Base-by-base conservation (phyloP, 768 basidiomycete genomes). In the Macrolepiota fuliginosa region DNA sequence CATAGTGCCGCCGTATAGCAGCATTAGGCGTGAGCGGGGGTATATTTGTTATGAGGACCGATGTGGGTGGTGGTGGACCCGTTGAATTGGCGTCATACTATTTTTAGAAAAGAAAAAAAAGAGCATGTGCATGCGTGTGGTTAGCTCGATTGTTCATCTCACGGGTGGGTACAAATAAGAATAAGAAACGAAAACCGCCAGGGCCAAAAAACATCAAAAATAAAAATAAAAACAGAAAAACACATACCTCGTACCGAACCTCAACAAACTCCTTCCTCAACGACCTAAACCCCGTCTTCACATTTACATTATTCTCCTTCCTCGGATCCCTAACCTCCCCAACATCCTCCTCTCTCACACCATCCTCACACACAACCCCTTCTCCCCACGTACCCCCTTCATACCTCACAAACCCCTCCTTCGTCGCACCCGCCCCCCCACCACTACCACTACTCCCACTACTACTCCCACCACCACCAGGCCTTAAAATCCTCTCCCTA, bases 21-120 rank as follows among this genome's bases (percentile, higher is more conserved):
- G 81, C 75, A 46, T 81, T 83, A 1, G 92, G 83, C 2, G 89
- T 89, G 27, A 97, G 76, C 0, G 88, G 85, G 0, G 89, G 86
- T 50, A 96, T 76, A 60, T 84, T 83, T 25, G 85, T 82, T 49
- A 96, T 74, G 11, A 96, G 81, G 4, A 98, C 84, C 1, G 86
- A 81, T 0, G 83, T 82, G 0, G 92, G 85, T 0, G 92, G 94
- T 12, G 90, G 86, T 0, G 90, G 82, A 0, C 87, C 86, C 1
- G 79, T 78, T 1, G 93, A 91, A 67, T 90, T 77, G 24, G 76
- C 74, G 71, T 96, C 94, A 77, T 89, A 86, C 93, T 96, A 71
- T 19, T 62, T 39, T 51, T 56, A 58, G 24, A 63, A 35, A 49
- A 54, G 13, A 53, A 56, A 60, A 29, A 25, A 63, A 51, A 56